A percentile compares a stretch with the other conserved stretches of the same genome.
Evolutionary conservation across 2,329 filamentous ascomycete genomes (phyloP).

Genomic region (Colletotrichum spaethianum): DNA sequence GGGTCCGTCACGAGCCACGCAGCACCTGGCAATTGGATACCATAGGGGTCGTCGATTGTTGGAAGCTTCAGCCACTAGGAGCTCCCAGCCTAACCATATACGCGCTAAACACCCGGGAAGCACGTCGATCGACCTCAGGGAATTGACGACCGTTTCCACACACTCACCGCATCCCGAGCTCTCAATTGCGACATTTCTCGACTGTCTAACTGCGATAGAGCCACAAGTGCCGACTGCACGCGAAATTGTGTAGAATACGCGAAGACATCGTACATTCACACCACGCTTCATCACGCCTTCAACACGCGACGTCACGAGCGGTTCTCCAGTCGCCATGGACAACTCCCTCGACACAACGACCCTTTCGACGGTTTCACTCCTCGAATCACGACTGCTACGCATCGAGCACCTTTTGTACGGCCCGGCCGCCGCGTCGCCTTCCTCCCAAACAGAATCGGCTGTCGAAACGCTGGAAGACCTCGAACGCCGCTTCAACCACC

Average conservation of each 20-base stretch:
- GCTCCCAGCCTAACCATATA: neutral
- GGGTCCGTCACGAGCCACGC: conserved; percentile 32
- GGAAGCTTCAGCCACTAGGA: conserved; percentile 7
- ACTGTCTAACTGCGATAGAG: neutral
- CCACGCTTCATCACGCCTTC: neutral
- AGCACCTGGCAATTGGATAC: neutral
- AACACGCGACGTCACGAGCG: conserved; percentile 13
- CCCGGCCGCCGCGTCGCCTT: conserved; percentile 51
- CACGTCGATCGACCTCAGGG: neutral
- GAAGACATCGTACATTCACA: neutral
- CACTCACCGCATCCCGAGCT: neutral
- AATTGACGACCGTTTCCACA: neutral
- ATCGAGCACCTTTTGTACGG: conserved; percentile 73
- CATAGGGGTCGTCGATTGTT: neutral
- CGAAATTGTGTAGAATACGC: no score
- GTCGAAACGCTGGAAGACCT: conserved; percentile 63
- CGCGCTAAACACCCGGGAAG: neutral
- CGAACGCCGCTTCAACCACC: conserved; percentile 66
- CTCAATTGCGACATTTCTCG: neutral
- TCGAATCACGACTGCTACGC: conserved; percentile 71
- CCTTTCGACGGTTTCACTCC: conserved; percentile 67
- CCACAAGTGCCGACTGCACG: neutral
- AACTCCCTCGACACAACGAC: conserved; percentile 65
- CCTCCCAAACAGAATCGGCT: conserved; percentile 57
- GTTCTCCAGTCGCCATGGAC: conserved; percentile 46